These are phyloP conservation scores for Medicago ruthenica DNA, from an alignment of 306 rosid genomes.

Conservation along the genomic window DNA sequence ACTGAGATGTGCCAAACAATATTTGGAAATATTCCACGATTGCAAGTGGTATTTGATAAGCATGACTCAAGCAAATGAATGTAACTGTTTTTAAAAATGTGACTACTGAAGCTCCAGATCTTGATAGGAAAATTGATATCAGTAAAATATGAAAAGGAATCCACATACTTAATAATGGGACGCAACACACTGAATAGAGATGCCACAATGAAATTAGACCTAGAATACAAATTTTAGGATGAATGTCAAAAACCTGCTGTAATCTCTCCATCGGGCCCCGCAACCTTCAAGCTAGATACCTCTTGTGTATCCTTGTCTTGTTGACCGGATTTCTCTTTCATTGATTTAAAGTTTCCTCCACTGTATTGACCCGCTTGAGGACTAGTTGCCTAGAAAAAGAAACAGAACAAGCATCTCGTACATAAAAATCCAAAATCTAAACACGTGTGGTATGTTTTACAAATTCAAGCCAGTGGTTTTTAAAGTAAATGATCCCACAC, in stretches of 20 bases:
- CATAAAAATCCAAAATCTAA: conserved; percentile 28
- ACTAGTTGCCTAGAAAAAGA: conserved; percentile 60
- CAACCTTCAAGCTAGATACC: conserved; percentile 59
- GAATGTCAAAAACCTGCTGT: conserved; percentile 58
- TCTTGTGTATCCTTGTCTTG: conserved; percentile 58
- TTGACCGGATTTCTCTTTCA: conserved; percentile 63
- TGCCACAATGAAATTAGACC: conserved; percentile 23
- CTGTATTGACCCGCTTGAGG: conserved; percentile 65
- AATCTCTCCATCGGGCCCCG: conserved; percentile 70
- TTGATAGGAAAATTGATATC: conserved; percentile 15
- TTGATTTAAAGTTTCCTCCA: conserved; percentile 64
- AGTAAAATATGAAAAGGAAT: conserved; percentile 33
- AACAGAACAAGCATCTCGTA: conserved; percentile 27
- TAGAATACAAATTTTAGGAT: conserved; percentile 35
- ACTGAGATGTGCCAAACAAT: conserved; percentile 26
- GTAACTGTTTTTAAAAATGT: conserved; percentile 23
- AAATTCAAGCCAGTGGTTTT: conserved; percentile 30
- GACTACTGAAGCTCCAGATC: conserved; percentile 30
- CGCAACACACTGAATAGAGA: conserved; percentile 16
- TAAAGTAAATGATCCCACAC: conserved; percentile 43
- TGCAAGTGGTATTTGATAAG: conserved; percentile 25
- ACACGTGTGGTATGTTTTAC: conserved; percentile 20
- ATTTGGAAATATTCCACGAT: conserved; percentile 14
- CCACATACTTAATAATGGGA: conserved; percentile 29
- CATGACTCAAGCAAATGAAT: conserved; percentile 17